Percentiles rank a stretch among this genome's conserved stretches.
Evolutionary conservation across 495 filamentous ascomycete species (phyloP).

Genomic region (Niebla homalea): DNA sequence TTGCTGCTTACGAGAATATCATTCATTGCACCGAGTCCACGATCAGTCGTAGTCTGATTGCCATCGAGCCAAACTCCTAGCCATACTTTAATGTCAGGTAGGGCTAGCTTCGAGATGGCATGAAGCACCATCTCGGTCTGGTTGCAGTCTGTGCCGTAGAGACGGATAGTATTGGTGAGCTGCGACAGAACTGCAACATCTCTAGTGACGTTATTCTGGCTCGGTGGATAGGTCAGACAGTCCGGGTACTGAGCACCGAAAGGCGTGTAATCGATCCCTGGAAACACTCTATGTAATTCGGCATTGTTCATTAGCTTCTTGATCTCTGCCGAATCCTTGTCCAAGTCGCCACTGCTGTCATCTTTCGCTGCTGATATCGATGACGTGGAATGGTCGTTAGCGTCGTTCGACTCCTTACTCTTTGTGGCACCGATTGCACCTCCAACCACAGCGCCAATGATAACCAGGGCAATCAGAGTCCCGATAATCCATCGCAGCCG

Average conservation of each 20-base stretch:
- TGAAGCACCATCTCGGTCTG: constrained; percentile 91
- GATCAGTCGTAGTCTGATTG: constrained; percentile 69
- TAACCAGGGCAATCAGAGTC: constrained; percentile 42
- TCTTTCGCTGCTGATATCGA: constrained; percentile 27
- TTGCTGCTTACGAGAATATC: constrained; percentile 40
- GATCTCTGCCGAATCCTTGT: constrained; percentile 66
- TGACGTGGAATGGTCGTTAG: constrained; percentile 13
- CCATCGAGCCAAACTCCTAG: constrained; percentile 86
- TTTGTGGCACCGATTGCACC: constrained; percentile 40
- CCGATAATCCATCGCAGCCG: constrained; percentile 59
- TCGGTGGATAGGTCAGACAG: constrained; percentile 63
- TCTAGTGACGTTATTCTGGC: constrained; percentile 86
- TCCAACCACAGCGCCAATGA: constrained; percentile 62
- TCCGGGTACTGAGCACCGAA: constrained; percentile 82
- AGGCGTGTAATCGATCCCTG: constrained; percentile 94
- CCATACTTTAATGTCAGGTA: constrained; percentile 82
- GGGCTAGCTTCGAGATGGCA: constrained; percentile 57
- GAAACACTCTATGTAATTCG: constrained; percentile 82
- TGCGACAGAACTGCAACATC: constrained; percentile 87
- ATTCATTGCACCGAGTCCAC: constrained; percentile 74
- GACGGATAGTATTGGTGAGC: constrained; percentile 73
- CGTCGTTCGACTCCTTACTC: constrained; percentile 8
- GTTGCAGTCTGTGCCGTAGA: constrained; percentile 97
- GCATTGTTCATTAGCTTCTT: constrained; percentile 65
- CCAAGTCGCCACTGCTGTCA: constrained; percentile 44